Evolutionary conservation across 106 monocot genomes (phyloP).

Genomic region (Dendrobium chrysotoxum): DNA sequence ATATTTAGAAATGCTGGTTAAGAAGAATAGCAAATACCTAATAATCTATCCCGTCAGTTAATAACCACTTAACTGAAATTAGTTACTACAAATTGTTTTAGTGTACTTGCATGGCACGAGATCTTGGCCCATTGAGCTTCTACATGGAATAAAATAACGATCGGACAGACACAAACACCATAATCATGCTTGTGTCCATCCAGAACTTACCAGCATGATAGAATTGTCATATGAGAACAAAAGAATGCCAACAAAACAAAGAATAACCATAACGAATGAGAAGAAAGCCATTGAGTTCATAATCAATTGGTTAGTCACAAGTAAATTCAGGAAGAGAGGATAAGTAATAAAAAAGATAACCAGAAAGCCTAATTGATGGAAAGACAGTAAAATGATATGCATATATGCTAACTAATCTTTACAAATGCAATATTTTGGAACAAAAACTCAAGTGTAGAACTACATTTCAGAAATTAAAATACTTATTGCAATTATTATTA

Average conservation of each 20-base stretch:
- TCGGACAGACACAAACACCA: not conserved
- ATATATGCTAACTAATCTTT: not conserved
- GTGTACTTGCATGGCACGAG: not conserved
- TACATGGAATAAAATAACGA: not conserved
- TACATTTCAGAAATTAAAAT: not conserved
- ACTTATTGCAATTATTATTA: conserved; percentile 6
- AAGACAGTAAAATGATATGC: not conserved
- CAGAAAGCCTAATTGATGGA: not conserved
- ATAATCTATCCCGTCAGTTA: no score
- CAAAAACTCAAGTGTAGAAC: not conserved
- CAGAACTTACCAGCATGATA: not conserved
- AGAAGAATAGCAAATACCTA: no score
- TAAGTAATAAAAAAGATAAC: not conserved
- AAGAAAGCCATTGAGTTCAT: not conserved
- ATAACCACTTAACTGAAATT: not conserved
- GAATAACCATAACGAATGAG: not conserved
- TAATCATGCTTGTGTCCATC: not conserved
- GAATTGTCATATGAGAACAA: not conserved
- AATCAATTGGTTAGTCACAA: not conserved
- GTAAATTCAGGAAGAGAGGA: not conserved
- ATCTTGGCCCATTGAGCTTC: not conserved
- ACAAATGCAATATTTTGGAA: not conserved
- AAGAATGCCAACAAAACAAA: not conserved
- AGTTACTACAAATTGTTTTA: not conserved
- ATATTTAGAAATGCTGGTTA: no score